A percentile compares a stretch with the other conserved stretches of the same genome.
phyloP scores from a whole-genome alignment of 208 protist genomes.

The Leishmania mexicana region DNA sequence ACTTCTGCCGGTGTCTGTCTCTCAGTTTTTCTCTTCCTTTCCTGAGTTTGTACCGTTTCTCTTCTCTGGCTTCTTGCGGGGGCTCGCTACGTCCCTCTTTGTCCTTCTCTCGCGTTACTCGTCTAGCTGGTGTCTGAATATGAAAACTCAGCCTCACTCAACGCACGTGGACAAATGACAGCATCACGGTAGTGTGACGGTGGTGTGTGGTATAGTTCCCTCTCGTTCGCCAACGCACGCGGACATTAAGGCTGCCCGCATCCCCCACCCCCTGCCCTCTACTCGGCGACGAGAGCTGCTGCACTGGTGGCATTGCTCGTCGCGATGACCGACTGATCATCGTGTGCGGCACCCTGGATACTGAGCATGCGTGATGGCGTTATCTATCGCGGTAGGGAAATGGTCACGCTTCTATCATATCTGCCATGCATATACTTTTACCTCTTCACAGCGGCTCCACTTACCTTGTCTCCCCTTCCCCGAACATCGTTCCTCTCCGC shows the following conservation, averaged over 20 bases:
- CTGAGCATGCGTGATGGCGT: not conserved
- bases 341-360: not conserved
- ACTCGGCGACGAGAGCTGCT: too few relatives aligned
- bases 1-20: not conserved
- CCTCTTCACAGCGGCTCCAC: not conserved
- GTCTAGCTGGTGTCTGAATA: not conserved
- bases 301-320: not conserved
- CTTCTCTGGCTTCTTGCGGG: not conserved
- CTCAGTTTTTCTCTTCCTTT: not conserved
- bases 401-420: too few relatives aligned
- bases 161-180: not conserved
- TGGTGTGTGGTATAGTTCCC: not conserved
- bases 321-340: not conserved
- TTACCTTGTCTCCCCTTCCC: not conserved
- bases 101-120: not conserved
- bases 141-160: not conserved
- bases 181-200: not conserved
- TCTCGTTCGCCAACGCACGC: not conserved
- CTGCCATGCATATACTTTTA: not conserved
- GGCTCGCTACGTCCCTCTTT: not conserved
- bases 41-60: conserved; percentile 2
- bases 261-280: not conserved
- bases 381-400: not conserved
- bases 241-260: not conserved
- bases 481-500: not conserved